Base-by-base conservation (phyloP, 75 land plant species). In the Pinus taeda region DNA sequence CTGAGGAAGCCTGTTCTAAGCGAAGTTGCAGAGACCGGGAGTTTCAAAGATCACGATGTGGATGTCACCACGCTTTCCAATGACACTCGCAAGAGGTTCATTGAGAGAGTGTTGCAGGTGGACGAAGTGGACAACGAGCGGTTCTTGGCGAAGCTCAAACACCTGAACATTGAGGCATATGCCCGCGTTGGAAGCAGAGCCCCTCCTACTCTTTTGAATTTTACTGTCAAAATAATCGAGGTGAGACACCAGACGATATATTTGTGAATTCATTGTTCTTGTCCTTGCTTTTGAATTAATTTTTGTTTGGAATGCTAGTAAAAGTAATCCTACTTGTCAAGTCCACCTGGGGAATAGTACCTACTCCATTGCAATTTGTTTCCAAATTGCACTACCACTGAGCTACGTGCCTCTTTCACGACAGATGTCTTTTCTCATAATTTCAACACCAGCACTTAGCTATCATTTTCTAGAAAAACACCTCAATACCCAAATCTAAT, bases 111-210 rank as follows among this genome's bases (percentile, higher is more conserved):
- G 26, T 56, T 83, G 57, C 60, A 69, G 45, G 79, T 75, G 3
- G 71, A 83, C 24, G 75, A 83, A 21, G 83, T 81, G 57, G 83
- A 83, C 71, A 83, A 83, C 59, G 79, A 83, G 59, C 58, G 39
- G 8, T 83, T 83, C 67, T 79, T 83, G 9, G n/a, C 24, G 7
- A 80, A 81, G 58, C 73, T 83, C 57, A 85, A 84, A 29, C 76
- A 92, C 78, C 65, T 94, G 49, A 88, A 57, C 12, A 57, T 92
- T 15, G 82, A 83, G 18, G 88, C 88, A 15, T 85, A 88, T 65
- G 87, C 80, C 29, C 74, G 81, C 76, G 82, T 85, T 5, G 95
- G 97, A 26, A 81, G 80, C 76, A 78, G 97, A 75, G 89, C 89
- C 29, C 57, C 88, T 75, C 93, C 97, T 29, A 83, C 93, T 0